Percentiles rank a stretch among this genome's conserved stretches.
phyloP scores from a whole-genome alignment of 2,329 filamentous ascomycete species.

The Curvularia eragrostidis region DNA sequence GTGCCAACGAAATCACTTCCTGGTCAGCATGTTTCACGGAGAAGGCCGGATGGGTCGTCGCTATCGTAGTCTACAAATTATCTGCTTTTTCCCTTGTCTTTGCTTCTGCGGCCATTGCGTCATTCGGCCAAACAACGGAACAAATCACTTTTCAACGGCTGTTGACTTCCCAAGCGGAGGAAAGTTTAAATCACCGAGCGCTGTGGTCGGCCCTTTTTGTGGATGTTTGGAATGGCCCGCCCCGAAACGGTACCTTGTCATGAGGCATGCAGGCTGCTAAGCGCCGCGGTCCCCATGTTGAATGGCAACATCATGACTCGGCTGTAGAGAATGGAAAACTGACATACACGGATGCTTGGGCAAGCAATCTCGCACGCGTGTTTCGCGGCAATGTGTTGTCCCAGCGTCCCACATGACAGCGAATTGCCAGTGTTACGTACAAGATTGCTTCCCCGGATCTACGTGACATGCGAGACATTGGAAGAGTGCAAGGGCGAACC shows the following conservation, averaged over 20 bases:
- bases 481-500: not conserved
- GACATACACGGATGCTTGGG: not conserved
- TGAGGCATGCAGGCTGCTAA: not conserved
- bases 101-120: constrained; percentile 6
- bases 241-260: constrained; percentile 6
- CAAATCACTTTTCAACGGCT: not conserved
- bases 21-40: not conserved
- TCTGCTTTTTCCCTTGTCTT: constrained; percentile 6
- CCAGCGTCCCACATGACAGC: not conserved
- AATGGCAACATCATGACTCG: not conserved
- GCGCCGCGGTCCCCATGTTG: not conserved
- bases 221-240: constrained; percentile 14
- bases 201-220: constrained; percentile 11
- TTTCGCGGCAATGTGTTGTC: not conserved
- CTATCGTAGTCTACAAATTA: constrained; percentile 2
- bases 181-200: not conserved
- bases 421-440: constrained; percentile 10
- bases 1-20: too few species aligned
- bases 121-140: constrained; percentile 1
- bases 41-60: not conserved
- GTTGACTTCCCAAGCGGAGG: not conserved
- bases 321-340: not conserved
- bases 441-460: constrained; percentile 16
- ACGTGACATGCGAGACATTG: constrained; percentile 11
- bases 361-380: too few species aligned